phyloP scores from a whole-genome alignment of 2,329 filamentous ascomycete genomes.

The Aspergillus neotritici region DNA sequence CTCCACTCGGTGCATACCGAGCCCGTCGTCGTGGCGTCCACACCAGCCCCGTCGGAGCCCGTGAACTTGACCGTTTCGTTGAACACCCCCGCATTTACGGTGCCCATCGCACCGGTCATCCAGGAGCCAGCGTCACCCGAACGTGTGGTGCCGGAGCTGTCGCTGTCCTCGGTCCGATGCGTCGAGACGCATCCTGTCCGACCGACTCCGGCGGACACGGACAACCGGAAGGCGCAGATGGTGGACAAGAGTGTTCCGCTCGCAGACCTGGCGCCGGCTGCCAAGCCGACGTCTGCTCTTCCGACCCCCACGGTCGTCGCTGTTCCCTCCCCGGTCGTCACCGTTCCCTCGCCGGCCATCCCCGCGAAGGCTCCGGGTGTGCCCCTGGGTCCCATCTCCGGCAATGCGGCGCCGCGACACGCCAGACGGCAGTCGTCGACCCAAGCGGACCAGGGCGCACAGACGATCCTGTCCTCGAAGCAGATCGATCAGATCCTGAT shows the following conservation, averaged over 20 bases:
- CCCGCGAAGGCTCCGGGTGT: constrained; percentile 30
- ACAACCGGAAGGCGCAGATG: constrained; percentile 14
- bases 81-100: constrained; percentile 23
- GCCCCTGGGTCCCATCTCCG: constrained; percentile 60
- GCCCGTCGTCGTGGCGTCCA: constrained; percentile 16
- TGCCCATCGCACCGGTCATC: constrained; percentile 25
- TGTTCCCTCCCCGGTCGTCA: constrained; percentile 46
- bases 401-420: constrained; percentile 44
- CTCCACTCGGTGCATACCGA: constrained; percentile 28
- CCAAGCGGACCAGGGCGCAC: constrained; percentile 66
- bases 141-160: constrained; percentile 27
- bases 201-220: constrained; percentile 25
- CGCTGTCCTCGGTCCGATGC: constrained; percentile 40
- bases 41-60: constrained; percentile 9
- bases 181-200: constrained; percentile 44
- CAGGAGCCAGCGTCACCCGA: constrained; percentile 18
- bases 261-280: constrained; percentile 16
- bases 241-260: constrained; percentile 21
- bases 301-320: constrained; percentile 54
- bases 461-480: constrained; percentile 76
- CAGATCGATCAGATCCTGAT: constrained; percentile 72
- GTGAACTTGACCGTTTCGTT: constrained; percentile 26
- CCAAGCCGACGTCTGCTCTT: constrained; percentile 17
- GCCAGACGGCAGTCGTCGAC: constrained; percentile 26
- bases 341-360: constrained; percentile 33